Percentiles rank a stretch among this genome's conserved stretches.
Conservation (phyloP, 805 yeast genomes). For the Candida ortonii region DNA sequence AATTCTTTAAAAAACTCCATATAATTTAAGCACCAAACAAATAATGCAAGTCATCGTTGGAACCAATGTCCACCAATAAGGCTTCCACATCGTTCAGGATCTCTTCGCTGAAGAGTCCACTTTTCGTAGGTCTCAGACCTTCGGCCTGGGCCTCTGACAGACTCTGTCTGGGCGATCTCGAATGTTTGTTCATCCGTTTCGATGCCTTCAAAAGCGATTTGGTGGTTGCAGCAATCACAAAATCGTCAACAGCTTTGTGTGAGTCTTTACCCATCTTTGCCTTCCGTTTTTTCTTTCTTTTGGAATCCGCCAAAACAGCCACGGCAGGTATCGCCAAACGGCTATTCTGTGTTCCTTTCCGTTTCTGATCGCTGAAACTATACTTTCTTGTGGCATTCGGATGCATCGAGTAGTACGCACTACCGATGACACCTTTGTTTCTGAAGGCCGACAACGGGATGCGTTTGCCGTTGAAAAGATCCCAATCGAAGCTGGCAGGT, state of each 20-base stretch:
- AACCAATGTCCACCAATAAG: conserved; percentile 50
- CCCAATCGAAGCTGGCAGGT: conserved; percentile 22
- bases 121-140: conserved; percentile 70
- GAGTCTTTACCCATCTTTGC: conserved; percentile 30
- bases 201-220: conserved; percentile 18
- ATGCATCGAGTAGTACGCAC: conserved; percentile 15
- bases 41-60: conserved; percentile 38
- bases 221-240: conserved; percentile 22
- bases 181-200: conserved; percentile 23
- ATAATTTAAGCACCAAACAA: conserved; percentile 38
- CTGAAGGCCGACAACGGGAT: conserved; percentile 90
- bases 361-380: conserved; percentile 23
- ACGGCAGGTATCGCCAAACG: conserved; percentile 17
- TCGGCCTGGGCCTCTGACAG: conserved; percentile 73
- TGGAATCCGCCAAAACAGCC: conserved; percentile 20
- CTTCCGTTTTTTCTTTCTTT: conserved; percentile 31
- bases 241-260: conserved; percentile 23
- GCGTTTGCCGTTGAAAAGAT: conserved; percentile 37
- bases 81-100: conserved; percentile 76
- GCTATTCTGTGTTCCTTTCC: conserved; percentile 10
- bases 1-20: no score
- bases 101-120: conserved; percentile 73
- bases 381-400: conserved; percentile 25
- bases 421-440: conserved; percentile 57
- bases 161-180: conserved; percentile 58